These are phyloP conservation scores for Paspalum notatum DNA, from an alignment of 176 grass and related monocot genomes.

Conservation along the genomic window DNA sequence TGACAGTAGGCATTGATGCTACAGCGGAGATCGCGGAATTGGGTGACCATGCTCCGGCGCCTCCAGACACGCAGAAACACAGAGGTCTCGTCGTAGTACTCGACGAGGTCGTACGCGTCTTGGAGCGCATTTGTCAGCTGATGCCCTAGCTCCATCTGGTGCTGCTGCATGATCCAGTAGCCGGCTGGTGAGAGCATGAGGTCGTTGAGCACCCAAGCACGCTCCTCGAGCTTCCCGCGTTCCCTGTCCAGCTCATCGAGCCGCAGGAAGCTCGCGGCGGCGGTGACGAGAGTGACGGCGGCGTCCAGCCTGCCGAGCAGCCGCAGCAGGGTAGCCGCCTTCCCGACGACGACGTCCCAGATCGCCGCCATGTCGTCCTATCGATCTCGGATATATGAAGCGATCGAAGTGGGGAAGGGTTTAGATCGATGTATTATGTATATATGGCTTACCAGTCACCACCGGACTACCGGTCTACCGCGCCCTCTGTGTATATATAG, in stretches of 20 bases:
- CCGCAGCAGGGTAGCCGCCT: not conserved
- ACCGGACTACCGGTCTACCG: too few relatives aligned
- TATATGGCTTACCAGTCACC: too few relatives aligned
- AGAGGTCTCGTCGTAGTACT: not conserved
- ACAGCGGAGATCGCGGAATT: not conserved
- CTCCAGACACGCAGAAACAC: not conserved
- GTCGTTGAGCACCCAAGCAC: not conserved
- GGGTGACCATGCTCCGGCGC: not conserved
- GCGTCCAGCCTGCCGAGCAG: not conserved
- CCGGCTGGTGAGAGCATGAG: not conserved
- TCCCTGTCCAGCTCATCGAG: not conserved
- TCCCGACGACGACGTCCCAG: not conserved
- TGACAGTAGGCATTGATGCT: not conserved
- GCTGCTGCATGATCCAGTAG: not conserved
- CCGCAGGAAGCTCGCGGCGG: not conserved
- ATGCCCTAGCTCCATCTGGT: not conserved
- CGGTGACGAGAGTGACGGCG: not conserved
- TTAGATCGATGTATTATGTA: too few relatives aligned
- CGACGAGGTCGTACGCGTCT: not conserved
- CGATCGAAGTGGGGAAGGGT: too few relatives aligned
- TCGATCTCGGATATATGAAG: too few relatives aligned
- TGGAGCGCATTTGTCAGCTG: not conserved
- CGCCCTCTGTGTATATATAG: too few relatives aligned
- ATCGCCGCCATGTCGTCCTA: too few relatives aligned
- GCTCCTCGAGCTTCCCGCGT: not conserved